Conservation (phyloP, 2,329 filamentous ascomycete species). For the Fusarium solani-melongenae region DNA sequence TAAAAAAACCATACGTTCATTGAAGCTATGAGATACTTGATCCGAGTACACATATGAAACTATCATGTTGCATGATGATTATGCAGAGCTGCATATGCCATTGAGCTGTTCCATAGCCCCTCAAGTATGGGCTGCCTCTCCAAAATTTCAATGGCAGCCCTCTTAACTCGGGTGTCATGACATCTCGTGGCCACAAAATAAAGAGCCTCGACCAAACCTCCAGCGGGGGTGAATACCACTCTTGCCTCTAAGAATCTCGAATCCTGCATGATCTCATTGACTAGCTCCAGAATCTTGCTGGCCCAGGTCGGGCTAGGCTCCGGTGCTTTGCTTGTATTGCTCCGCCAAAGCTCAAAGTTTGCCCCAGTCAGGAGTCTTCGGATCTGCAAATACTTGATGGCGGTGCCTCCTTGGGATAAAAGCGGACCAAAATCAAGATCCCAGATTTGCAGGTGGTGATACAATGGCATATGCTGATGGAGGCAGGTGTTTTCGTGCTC, state of each 20-base stretch:
- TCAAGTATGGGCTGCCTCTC: background rate
- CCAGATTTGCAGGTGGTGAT: background rate
- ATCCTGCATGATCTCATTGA: background rate
- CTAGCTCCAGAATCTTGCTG: background rate
- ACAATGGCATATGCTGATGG: background rate
- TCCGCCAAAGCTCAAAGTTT: background rate
- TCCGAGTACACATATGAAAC: background rate
- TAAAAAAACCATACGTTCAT: background rate
- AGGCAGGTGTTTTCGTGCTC: too few species aligned
- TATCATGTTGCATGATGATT: background rate
- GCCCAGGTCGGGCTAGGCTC: background rate
- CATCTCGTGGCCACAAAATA: constrained; percentile 1
- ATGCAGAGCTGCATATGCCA: background rate
- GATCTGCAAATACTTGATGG: background rate
- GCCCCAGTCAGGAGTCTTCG: background rate
- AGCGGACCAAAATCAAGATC: background rate
- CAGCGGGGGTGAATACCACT: background rate
- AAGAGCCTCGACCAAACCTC: constrained; percentile 2
- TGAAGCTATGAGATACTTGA: background rate
- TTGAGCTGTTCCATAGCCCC: background rate
- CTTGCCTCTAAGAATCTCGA: background rate
- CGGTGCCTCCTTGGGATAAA: background rate
- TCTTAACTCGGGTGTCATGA: background rate
- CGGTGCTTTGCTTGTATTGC: background rate
- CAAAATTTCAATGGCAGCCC: background rate